Evolutionary conservation across 768 basidiomycete genomes (phyloP), one percentile per base, ranked within the genome.

Genomic region (Basidioascus undulatus): DNA sequence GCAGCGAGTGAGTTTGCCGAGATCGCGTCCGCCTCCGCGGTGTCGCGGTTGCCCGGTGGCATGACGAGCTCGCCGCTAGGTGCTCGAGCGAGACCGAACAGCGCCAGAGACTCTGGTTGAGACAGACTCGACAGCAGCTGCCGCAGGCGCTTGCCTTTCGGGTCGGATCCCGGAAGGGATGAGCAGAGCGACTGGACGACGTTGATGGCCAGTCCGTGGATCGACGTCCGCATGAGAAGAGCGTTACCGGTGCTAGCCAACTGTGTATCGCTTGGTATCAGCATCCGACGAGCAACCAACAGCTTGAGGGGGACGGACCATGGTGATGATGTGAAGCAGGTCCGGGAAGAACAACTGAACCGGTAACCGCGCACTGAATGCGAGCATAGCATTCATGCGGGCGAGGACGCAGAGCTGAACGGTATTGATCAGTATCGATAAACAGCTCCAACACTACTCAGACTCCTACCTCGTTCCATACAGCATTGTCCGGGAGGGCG

Each of bases 121-220:
- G 68, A 64, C 48, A 67, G 69, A 19, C 74, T 68, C 24, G 69
- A 67, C 47, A 83, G 67, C 2, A 83, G 56, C 35, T 62, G 58
- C 38, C 70, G 65, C 18, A 87, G 59, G 31, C 72, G 70, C 1
- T 73, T 62, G 11, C n/a, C n/a, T n/a, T n/a, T n/a, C n/a, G n/a
- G n/a, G n/a, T n/a, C n/a, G n/a, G n/a, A n/a, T n/a, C n/a, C n/a
- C n/a, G n/a, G n/a, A n/a, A n/a, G n/a, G n/a, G n/a, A n/a, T n/a
- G 70, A 59, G 57, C 72, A 74, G 12, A 87, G 58, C 0, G 76
- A 70, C 47, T 87, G 84, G 15, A 87, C 58, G 27, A 82, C 65
- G 56, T 84, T 84, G 57, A 83, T 67, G 45, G 81, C 59, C 28
- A 79, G 67, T 8, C 78, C 83, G 52, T 80, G 82, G 31, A 81